phyloP scores from a whole-genome alignment of 805 yeast species.

The Schwanniomyces sp. region DNA sequence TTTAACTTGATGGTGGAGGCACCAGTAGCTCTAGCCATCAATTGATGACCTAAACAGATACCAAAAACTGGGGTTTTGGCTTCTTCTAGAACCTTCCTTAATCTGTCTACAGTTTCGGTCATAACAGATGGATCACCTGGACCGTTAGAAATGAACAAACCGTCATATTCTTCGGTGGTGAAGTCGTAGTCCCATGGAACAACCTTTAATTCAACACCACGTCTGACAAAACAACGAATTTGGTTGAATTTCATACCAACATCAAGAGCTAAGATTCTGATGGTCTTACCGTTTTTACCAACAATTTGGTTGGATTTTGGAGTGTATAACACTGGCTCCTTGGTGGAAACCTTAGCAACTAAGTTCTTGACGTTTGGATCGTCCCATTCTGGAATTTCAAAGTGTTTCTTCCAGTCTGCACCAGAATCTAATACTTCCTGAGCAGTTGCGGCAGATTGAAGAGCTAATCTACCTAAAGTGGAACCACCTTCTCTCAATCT shows the following conservation, averaged over 20 bases:
- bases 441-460: slow-evolving; percentile 46
- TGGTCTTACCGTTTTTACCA: slow-evolving; percentile 69
- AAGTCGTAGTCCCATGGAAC: slow-evolving; percentile 96
- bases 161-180: slow-evolving; percentile 80
- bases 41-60: slow-evolving; percentile 97
- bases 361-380: slow-evolving; percentile 91
- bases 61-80: slow-evolving; percentile 91
- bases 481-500: slow-evolving; percentile 90
- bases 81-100: slow-evolving; percentile 56
- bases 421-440: slow-evolving; percentile 26
- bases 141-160: slow-evolving; percentile 95
- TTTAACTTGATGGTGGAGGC: slow-evolving; percentile 89
- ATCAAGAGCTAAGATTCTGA: slow-evolving; percentile 88
- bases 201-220: slow-evolving; percentile 94
- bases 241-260: slow-evolving; percentile 99
- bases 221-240: slow-evolving; percentile 90
- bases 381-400: slow-evolving; percentile 81
- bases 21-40: slow-evolving; percentile 92
- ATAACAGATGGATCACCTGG: slow-evolving; percentile 98
- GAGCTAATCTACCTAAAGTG: slow-evolving; percentile 83
- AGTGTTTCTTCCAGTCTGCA: slow-evolving; percentile 57
- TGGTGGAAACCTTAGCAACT: slow-evolving; percentile 86
- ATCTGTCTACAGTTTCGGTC: slow-evolving; percentile 61
- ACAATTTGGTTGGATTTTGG: slow-evolving; percentile 59
- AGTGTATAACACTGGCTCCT: slow-evolving; percentile 71